Percentiles rank a stretch among this genome's conserved stretches.
These are phyloP conservation scores for Clonostachys rhizophaga DNA, from an alignment of 2,329 filamentous ascomycete species.

Conservation along the genomic window DNA sequence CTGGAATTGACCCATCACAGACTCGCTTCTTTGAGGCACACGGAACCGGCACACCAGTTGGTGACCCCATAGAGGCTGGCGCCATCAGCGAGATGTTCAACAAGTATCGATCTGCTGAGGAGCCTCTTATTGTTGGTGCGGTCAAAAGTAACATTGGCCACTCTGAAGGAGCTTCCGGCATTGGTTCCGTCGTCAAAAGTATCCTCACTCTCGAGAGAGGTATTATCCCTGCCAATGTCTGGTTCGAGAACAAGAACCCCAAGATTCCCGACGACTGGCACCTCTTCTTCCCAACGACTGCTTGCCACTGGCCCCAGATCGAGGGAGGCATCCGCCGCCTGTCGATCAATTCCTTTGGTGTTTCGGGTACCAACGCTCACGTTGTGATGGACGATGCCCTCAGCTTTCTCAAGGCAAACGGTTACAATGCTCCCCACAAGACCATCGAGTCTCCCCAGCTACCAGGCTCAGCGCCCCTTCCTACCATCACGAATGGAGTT, in stretches of 20 bases:
- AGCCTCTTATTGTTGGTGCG: conserved; percentile 11
- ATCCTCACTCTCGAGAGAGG: conserved; percentile 8
- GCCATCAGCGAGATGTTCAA: conserved; percentile 16
- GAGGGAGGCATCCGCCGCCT: conserved; percentile 17
- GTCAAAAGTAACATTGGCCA: conserved; percentile 19
- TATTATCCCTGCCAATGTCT: conserved; percentile 20
- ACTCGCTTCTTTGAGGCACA: conserved; percentile 37
- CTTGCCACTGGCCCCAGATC: conserved; percentile 18
- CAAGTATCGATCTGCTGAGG: not conserved
- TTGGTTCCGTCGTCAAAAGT: conserved; percentile 13
- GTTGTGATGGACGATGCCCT: conserved; percentile 8
- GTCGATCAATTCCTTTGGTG: conserved; percentile 25
- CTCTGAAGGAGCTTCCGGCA: conserved; percentile 13
- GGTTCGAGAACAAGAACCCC: conserved; percentile 18
- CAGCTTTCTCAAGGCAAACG: too few relatives aligned
- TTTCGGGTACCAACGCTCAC: conserved; percentile 23
- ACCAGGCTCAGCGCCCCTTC: too few relatives aligned
- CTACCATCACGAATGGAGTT: too few relatives aligned
- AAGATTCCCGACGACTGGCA: conserved; percentile 2
- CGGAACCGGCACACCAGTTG: conserved; percentile 28
- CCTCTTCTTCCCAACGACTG: not conserved
- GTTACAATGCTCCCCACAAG: too few relatives aligned
- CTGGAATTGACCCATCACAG: conserved; percentile 23
- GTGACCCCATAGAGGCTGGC: conserved; percentile 30
- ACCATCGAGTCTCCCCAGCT: too few relatives aligned